These are phyloP conservation scores for Ophiostoma novo-ulmi DNA, from an alignment of 2,329 filamentous ascomycete genomes.

Conservation along the genomic window DNA sequence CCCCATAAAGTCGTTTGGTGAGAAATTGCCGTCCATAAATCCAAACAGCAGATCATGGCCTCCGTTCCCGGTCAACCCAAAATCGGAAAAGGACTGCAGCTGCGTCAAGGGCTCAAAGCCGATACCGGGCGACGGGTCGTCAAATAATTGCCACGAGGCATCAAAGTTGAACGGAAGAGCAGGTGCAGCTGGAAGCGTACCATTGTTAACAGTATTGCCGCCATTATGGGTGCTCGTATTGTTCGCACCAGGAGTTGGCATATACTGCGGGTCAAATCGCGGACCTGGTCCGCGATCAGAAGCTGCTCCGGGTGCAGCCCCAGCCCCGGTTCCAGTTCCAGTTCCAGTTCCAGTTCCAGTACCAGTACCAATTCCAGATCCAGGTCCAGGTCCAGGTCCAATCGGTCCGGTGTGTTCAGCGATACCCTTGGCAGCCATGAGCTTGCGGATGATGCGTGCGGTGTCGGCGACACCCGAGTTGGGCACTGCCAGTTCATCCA, in stretches of 20 bases:
- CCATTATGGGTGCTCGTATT: not conserved
- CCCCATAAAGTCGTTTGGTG: slow-evolving; percentile 18
- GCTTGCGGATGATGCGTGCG: slow-evolving; percentile 23
- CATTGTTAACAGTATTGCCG: not conserved
- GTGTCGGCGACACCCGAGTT: slow-evolving; percentile 30
- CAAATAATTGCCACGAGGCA: slow-evolving; percentile 18
- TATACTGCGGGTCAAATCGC: not conserved
- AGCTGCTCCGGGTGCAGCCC: not conserved
- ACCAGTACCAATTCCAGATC: not conserved
- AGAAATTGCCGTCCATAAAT: slow-evolving; percentile 23
- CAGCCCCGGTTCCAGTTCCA: not conserved
- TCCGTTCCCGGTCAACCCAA: slow-evolving; percentile 18
- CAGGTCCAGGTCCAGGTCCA: not conserved
- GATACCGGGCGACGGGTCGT: slow-evolving; percentile 14
- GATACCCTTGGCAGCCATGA: slow-evolving; percentile 24
- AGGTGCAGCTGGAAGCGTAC: not conserved
- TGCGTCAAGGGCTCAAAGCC: slow-evolving; percentile 18
- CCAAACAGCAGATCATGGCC: slow-evolving; percentile 24
- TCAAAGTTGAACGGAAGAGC: not conserved
- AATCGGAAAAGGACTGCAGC: slow-evolving; percentile 20
- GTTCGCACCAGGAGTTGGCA: not conserved
- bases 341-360: too few species aligned
- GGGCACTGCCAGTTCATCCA: slow-evolving; percentile 34
- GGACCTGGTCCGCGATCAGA: not conserved
- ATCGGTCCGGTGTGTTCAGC: slow-evolving; percentile 11